A percentile compares a stretch with the other conserved stretches of the same genome.
These are phyloP conservation scores for Penicillium diatomitis DNA, from an alignment of 495 filamentous ascomycete species.

Conservation along the genomic window DNA sequence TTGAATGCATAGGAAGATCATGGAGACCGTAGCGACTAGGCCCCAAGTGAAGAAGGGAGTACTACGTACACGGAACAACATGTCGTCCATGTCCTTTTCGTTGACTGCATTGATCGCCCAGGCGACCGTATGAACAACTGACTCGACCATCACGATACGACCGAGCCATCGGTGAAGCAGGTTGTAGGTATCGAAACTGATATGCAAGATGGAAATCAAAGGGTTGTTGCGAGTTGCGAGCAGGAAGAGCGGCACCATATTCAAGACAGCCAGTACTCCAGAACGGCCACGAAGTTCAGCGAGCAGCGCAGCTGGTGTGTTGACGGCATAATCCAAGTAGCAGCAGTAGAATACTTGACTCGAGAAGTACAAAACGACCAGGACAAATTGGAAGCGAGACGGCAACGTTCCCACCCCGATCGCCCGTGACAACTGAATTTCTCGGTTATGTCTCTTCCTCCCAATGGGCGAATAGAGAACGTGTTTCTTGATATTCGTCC, in stretches of 20 bases:
- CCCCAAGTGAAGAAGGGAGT: conserved; percentile 53
- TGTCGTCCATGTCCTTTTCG: conserved; percentile 38
- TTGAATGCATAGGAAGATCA: conserved; percentile 58
- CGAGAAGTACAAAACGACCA: conserved; percentile 61
- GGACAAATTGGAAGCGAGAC: conserved; percentile 69
- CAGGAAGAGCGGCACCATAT: conserved; percentile 85
- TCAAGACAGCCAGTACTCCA: conserved; percentile 72
- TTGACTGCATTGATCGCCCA: conserved; percentile 49
- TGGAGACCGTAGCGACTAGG: conserved; percentile 41
- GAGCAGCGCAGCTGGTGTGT: conserved; percentile 40
- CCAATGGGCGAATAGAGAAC: conserved; percentile 75
- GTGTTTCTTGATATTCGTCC: conserved; percentile 68
- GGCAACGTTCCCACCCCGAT: conserved; percentile 85
- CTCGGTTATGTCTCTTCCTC: conserved; percentile 76
- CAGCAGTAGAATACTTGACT: conserved; percentile 75
- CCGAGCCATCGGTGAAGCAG: conserved; percentile 93
- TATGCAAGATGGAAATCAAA: conserved; percentile 67
- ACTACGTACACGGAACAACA: conserved; percentile 48
- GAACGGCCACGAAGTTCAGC: conserved; percentile 73
- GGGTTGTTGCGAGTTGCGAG: conserved; percentile 90
- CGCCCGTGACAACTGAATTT: conserved; percentile 78
- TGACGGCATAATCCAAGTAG: conserved; percentile 55
- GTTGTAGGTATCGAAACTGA: conserved; percentile 97
- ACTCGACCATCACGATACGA: conserved; percentile 71
- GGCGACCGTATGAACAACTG: conserved; percentile 62